Evolutionary conservation across 2,329 filamentous ascomycete genomes (phyloP).

Genomic region (Akanthomyces uredinophilus): DNA sequence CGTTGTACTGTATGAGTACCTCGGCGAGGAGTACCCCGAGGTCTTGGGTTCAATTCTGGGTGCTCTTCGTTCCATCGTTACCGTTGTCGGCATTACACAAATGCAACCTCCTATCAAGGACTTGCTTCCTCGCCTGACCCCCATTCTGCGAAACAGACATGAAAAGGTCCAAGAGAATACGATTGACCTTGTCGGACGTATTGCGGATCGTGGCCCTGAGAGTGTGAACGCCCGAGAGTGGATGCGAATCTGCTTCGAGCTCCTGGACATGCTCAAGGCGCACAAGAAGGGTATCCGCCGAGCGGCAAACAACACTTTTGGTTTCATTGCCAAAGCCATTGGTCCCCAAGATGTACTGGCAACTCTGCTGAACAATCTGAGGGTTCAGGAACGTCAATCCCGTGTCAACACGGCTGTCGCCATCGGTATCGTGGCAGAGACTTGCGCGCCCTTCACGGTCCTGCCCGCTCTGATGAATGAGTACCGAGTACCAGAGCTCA

Average conservation of each 20-base stretch:
- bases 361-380: constrained; percentile 90
- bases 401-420: constrained; percentile 98
- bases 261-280: constrained; percentile 98
- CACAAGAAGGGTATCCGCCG: constrained; percentile 99
- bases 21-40: constrained; percentile 97
- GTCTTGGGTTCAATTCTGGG: constrained; percentile 95
- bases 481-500: constrained; percentile 95
- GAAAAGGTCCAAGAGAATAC: constrained; percentile 99
- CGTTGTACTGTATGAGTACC: constrained; percentile 92
- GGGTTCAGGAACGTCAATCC: constrained; percentile 95
- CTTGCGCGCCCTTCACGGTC: constrained; percentile 95
- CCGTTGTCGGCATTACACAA: constrained; percentile 93
- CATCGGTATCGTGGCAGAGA: constrained; percentile 97
- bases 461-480: constrained; percentile 99
- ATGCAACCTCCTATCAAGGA: constrained; percentile 99
- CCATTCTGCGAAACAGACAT: constrained; percentile 96
- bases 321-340: constrained; percentile 98
- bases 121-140: constrained; percentile 86
- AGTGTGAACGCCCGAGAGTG: constrained; percentile 95
- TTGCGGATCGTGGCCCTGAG: constrained; percentile 93
- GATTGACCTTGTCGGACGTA: constrained; percentile 94
- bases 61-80: constrained; percentile 91
- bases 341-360: constrained; percentile 95
- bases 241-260: constrained; percentile 99
- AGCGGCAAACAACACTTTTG: constrained; percentile 98